These are phyloP conservation scores for Calamus simplicifolius DNA, from an alignment of 176 grass and related monocot genomes.

Conservation along the genomic window DNA sequence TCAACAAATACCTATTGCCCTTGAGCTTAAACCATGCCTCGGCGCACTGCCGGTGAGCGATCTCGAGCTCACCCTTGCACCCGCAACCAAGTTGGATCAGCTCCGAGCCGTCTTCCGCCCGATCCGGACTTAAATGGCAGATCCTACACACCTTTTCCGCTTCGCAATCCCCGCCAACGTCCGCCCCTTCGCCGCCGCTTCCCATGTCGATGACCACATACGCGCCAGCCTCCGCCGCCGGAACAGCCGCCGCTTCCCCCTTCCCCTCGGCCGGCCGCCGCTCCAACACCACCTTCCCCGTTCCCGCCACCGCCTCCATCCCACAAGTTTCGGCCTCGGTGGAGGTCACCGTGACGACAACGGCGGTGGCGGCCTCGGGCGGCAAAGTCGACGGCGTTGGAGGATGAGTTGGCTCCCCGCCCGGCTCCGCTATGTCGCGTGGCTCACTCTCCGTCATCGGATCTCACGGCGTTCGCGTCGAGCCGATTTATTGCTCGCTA, in stretches of 20 bases:
- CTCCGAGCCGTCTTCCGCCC: constrained; percentile 23
- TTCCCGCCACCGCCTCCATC: no score
- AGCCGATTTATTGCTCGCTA: no score
- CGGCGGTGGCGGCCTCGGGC: no score
- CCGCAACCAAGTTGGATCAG: constrained; percentile 51
- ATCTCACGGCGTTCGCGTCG: no score
- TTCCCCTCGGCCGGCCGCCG: constrained; percentile 2
- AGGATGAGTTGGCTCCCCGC: no score
- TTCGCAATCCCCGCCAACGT: background rate
- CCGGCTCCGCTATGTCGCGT: no score
- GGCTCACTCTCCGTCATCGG: no score
- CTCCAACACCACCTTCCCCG: background rate
- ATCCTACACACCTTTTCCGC: constrained; percentile 42
- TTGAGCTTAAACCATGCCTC: constrained; percentile 75
- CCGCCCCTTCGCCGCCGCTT: background rate
- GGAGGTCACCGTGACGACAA: no score
- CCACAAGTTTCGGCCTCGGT: no score
- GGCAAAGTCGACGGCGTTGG: no score
- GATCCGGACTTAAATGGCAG: constrained; percentile 46
- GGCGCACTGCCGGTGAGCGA: constrained; percentile 60
- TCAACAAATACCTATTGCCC: constrained; percentile 37
- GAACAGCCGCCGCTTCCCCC: background rate
- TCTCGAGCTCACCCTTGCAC: constrained; percentile 61
- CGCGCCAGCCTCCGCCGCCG: background rate
- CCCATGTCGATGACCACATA: constrained; percentile 6